phyloP scores from a whole-genome alignment of 352 stramenopile species.

The Phytophthora cajani region DNA sequence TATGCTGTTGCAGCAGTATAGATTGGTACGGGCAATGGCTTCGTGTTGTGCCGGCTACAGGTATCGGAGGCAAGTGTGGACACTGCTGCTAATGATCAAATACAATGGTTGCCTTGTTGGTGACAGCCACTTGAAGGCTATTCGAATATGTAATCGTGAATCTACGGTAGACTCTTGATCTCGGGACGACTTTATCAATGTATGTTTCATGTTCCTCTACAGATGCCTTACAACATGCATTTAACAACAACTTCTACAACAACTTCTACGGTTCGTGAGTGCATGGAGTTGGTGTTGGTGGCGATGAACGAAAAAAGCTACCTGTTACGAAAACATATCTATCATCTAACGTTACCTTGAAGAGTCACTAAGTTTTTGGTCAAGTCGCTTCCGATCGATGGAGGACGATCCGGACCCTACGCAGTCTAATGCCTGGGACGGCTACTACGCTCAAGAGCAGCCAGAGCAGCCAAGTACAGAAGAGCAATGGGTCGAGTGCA shows the following conservation, averaged over 20 bases:
- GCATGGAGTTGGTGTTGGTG: background rate
- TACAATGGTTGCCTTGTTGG: background rate
- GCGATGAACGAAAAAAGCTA: background rate
- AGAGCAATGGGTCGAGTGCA: conserved; percentile 43
- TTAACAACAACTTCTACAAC: no score
- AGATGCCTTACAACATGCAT: background rate
- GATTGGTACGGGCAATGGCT: background rate
- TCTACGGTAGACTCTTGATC: background rate
- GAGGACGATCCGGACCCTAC: conserved; percentile 8
- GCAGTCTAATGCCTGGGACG: conserved; percentile 6
- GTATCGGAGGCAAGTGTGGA: background rate
- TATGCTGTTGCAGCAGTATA: conserved; percentile 1
- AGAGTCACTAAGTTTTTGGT: conserved; percentile 11
- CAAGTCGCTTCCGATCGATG: conserved; percentile 11
- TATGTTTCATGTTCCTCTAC: background rate
- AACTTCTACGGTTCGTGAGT: background rate
- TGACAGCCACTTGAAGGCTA: background rate
- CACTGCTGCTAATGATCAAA: background rate
- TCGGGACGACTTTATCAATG: background rate
- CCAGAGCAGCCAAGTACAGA: background rate
- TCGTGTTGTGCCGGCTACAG: background rate
- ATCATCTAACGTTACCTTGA: background rate
- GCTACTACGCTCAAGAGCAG: conserved; percentile 7
- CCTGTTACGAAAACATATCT: background rate
- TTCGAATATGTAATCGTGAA: background rate